These are phyloP conservation scores for Garcia nutans DNA, from an alignment of 345 rosid species.

Conservation along the genomic window DNA sequence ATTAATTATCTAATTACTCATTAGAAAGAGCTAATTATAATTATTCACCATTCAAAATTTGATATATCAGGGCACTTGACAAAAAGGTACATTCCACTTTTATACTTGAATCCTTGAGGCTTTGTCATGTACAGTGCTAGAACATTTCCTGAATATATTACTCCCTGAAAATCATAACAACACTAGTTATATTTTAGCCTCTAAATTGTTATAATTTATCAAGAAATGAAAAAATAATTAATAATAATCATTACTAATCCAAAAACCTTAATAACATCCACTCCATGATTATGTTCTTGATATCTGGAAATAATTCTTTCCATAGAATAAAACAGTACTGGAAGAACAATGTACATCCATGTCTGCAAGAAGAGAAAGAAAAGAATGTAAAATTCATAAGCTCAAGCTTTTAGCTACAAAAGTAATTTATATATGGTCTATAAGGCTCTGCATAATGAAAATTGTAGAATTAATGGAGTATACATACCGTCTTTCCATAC, in stretches of 20 bases:
- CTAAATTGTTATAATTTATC: background rate
- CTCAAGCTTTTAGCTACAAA: background rate
- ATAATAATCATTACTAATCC: background rate
- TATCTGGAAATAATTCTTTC: conserved; percentile 56
- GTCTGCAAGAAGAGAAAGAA: conserved; percentile 48
- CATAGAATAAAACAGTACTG: conserved; percentile 54
- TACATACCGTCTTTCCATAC: conserved; percentile 68
- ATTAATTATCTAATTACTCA: background rate
- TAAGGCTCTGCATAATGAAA: background rate
- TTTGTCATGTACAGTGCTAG: conserved; percentile 81
- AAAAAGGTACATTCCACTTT: conserved; percentile 95
- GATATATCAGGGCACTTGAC: conserved; percentile 86
- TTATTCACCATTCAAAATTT: conserved; percentile 72
- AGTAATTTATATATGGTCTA: background rate
- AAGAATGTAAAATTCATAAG: background rate
- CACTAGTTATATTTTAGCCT: background rate
- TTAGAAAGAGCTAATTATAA: background rate
- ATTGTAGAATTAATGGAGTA: no score
- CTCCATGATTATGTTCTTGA: conserved; percentile 58
- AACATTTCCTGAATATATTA: conserved; percentile 85
- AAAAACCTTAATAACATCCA: conserved; percentile 74
- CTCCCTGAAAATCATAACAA: conserved; percentile 54
- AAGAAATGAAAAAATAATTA: background rate
- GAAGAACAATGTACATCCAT: conserved; percentile 74
- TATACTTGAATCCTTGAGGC: conserved; percentile 77